Conservation (phyloP, 1,284 basidiomycete genomes). For the Entoloma clypeatum region DNA sequence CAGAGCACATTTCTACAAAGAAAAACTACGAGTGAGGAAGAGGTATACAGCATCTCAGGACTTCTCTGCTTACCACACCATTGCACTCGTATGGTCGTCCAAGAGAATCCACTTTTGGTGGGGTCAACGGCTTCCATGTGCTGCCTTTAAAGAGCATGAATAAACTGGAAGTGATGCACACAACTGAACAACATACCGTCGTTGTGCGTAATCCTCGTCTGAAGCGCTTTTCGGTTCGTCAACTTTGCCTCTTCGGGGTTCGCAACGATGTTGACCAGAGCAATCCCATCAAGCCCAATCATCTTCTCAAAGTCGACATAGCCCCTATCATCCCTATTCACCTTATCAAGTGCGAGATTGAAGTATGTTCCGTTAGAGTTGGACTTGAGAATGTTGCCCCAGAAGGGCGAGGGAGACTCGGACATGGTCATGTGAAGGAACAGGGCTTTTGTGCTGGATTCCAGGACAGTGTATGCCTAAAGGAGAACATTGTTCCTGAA, state of each 20-base stretch:
- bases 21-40: background rate
- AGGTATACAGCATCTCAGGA: background rate
- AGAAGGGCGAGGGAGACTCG: conserved; percentile 67
- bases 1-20: conserved; percentile 69
- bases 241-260: conserved; percentile 79
- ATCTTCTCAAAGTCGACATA: conserved; percentile 99
- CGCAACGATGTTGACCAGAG: conserved; percentile 85
- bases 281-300: conserved; percentile 93
- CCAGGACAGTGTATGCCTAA: conserved; percentile 90
- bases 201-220: conserved; percentile 92
- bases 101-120: conserved; percentile 76
- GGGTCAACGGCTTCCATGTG: conserved; percentile 80
- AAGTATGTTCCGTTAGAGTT: conserved; percentile 99
- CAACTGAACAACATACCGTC: conserved; percentile 59
- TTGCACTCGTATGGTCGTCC: conserved; percentile 75
- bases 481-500: conserved; percentile 1
- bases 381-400: conserved; percentile 93
- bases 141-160: conserved; percentile 48
- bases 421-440: conserved; percentile 97
- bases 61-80: conserved; percentile 51
- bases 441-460: conserved; percentile 89
- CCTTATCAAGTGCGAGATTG: conserved; percentile 79
- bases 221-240: conserved; percentile 73
- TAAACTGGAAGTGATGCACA: background rate
- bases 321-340: conserved; percentile 84